Conservation (phyloP, 495 filamentous ascomycete species). For the Penicillium taxi region DNA sequence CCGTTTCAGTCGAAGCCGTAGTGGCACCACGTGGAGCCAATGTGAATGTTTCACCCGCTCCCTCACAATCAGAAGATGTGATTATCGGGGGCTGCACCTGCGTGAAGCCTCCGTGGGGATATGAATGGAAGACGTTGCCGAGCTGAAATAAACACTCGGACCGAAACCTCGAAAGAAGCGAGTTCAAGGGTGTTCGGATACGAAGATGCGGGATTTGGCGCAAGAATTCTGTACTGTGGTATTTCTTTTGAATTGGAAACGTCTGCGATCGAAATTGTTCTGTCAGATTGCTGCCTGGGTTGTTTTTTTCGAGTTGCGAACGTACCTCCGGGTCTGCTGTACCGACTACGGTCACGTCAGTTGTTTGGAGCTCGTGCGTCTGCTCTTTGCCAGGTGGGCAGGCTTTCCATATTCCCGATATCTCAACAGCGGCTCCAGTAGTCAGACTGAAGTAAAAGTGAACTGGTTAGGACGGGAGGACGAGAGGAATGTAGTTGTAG, state of each 20-base stretch:
- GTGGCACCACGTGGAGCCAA: slow-evolving; percentile 42
- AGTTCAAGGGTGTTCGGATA: slow-evolving; percentile 71
- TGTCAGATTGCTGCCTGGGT: slow-evolving; percentile 6
- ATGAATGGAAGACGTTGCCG: slow-evolving; percentile 59
- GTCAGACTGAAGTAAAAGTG: slow-evolving; percentile 50
- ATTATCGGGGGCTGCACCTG: slow-evolving; percentile 91
- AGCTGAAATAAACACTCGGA: slow-evolving; percentile 76
- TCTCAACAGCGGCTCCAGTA: slow-evolving; percentile 68
- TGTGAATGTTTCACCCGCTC: slow-evolving; percentile 91
- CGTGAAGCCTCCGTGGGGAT: slow-evolving; percentile 53
- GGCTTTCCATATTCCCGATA: slow-evolving; percentile 71
- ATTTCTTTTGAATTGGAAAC: slow-evolving; percentile 90
- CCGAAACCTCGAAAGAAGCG: slow-evolving; percentile 71
- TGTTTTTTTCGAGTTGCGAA: slow-evolving; percentile 1
- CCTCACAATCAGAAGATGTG: slow-evolving; percentile 96
- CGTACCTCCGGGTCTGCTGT: slow-evolving; percentile 69
- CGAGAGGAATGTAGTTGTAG: not conserved
- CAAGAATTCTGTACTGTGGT: slow-evolving; percentile 80
- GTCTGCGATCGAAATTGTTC: slow-evolving; percentile 42
- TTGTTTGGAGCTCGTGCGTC: slow-evolving; percentile 70
- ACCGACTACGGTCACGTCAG: slow-evolving; percentile 61
- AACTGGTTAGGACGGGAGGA: slow-evolving; percentile 5
- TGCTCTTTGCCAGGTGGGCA: slow-evolving; percentile 63
- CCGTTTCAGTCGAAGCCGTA: slow-evolving; percentile 19
- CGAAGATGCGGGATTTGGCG: slow-evolving; percentile 86